Percentiles rank a stretch among this genome's conserved stretches.
phyloP scores from a whole-genome alignment of 305 asterid species.

The Ajuga reptans region DNA sequence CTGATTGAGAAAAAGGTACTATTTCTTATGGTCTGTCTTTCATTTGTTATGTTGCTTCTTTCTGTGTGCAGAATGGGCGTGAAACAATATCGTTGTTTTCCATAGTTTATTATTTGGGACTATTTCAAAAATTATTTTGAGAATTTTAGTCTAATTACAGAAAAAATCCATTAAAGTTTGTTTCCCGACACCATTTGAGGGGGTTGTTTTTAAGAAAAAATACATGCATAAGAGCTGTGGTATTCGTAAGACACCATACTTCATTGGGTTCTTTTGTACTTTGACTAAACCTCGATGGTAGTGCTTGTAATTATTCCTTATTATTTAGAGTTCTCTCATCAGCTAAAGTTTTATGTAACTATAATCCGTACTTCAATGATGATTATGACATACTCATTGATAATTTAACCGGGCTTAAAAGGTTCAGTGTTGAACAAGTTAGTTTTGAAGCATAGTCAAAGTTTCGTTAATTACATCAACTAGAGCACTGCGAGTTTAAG shows the following conservation, averaged over 20 bases:
- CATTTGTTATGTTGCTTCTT: not conserved
- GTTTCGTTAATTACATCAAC: not conserved
- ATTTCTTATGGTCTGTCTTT: not conserved
- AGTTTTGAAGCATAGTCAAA: not conserved
- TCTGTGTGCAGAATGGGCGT: not conserved
- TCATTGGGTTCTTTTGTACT: too few relatives aligned
- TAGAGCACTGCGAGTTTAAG: not conserved
- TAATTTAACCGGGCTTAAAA: not conserved
- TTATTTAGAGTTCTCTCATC: not conserved
- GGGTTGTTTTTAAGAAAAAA: too few relatives aligned
- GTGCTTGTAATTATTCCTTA: too few relatives aligned
- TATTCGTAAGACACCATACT: too few relatives aligned
- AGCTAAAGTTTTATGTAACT: too few relatives aligned
- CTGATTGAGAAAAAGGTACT: conserved; percentile 76
- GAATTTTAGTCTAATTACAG: too few relatives aligned
- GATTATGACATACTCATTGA: not conserved
- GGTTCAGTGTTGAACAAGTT: not conserved
- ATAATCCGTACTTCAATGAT: not conserved
- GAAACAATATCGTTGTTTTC: not conserved
- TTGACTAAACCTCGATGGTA: too few relatives aligned
- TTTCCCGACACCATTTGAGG: too few relatives aligned
- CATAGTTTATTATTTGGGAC: not conserved
- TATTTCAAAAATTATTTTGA: too few relatives aligned
- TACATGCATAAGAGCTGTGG: too few relatives aligned
- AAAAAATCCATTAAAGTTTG: too few relatives aligned